Percentiles rank a stretch among this genome's conserved stretches.
Conservation (phyloP, 2,329 filamentous ascomycete genomes). For the Microsporum audouinii region DNA sequence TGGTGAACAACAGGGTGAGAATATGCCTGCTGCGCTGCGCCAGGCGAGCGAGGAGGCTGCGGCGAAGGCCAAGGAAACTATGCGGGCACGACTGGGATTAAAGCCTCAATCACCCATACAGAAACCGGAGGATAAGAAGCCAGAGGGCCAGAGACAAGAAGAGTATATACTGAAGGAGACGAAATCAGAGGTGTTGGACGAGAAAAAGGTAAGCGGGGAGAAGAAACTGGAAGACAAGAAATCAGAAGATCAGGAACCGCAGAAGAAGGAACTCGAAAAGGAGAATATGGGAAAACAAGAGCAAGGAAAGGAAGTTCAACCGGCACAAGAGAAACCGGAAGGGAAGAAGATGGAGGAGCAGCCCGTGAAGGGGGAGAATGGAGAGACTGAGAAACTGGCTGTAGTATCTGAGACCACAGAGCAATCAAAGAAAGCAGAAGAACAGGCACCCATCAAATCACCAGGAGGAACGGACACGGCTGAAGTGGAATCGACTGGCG, state of each 20-base stretch:
- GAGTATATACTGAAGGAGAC: neutral
- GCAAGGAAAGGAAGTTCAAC: neutral
- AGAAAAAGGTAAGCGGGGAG: slow-evolving; percentile 14
- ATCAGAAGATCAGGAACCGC: neutral
- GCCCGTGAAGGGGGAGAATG: neutral
- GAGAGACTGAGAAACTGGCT: neutral
- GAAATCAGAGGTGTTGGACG: slow-evolving; percentile 5
- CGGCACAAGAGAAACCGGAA: slow-evolving; percentile 10
- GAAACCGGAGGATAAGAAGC: slow-evolving; percentile 8
- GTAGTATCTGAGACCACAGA: neutral
- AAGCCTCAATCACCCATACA: slow-evolving; percentile 3
- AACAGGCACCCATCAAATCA: neutral
- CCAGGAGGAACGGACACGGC: slow-evolving; percentile 14
- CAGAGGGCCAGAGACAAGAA: neutral
- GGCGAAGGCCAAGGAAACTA: slow-evolving; percentile 27
- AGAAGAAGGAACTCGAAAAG: neutral
- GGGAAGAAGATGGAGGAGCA: slow-evolving; percentile 14
- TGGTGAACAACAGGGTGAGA: slow-evolving; percentile 25
- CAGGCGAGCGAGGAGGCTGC: slow-evolving; percentile 33
- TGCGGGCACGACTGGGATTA: slow-evolving; percentile 12
- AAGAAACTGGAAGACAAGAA: slow-evolving; percentile 9
- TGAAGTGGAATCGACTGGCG: slow-evolving; percentile 29
- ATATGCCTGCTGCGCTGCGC: slow-evolving; percentile 31
- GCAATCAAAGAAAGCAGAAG: slow-evolving; percentile 1
- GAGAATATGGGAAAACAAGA: neutral